Base-by-base conservation (phyloP, 2,329 filamentous ascomycete species). In the Exutisphaerella laricina region DNA sequence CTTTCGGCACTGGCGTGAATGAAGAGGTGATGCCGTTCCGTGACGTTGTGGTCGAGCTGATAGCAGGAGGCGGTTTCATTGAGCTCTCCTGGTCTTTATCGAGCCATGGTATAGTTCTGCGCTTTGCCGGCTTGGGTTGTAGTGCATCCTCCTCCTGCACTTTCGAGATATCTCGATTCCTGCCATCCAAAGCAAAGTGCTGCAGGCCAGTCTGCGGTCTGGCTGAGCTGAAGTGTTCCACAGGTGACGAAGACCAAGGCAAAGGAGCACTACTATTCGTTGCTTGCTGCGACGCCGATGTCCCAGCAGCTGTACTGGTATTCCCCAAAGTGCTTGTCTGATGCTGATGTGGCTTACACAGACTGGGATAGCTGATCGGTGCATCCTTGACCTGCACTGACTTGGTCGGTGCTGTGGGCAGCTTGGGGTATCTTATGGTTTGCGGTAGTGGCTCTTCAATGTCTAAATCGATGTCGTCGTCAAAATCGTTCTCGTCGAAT, bases 401-500 rank as follows among this genome's bases (percentile, higher is more conserved):
- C 28, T 45, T 22, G 29, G 46, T 14, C 25, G 36, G 37, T 13
- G 53, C 49, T 36, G 52, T 47, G n/a, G 67, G 62, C 12, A 70
- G 57, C 8, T 58, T 60, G 1, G 70, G 69, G 38, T 72, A 72
- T 18, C 54, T 57, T 14, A 71, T 60, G 28, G 56, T 59, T 51
- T 68, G 70, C 2, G 75, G 69, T 1, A 70, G 64, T 0, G 81
- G 79, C 45, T 79, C 73, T 45, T 85, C 74, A 39, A 80, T 75
- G 49, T 88, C 85, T 17, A 94, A 70, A 42, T 88, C 78, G 14
- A 82, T 75, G 54, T 95, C 88, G 59, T 90, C 85, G 56, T 88
- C 87, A 53, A 94, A 92, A 59, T 95, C 89, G 55, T 90, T 82
- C 49, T 88, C 85, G 46, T 80, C 78, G 50, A 88, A 85, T 47